These are phyloP conservation scores for Volutella citrinella DNA, from an alignment of 2,329 filamentous ascomycete genomes.

Conservation along the genomic window DNA sequence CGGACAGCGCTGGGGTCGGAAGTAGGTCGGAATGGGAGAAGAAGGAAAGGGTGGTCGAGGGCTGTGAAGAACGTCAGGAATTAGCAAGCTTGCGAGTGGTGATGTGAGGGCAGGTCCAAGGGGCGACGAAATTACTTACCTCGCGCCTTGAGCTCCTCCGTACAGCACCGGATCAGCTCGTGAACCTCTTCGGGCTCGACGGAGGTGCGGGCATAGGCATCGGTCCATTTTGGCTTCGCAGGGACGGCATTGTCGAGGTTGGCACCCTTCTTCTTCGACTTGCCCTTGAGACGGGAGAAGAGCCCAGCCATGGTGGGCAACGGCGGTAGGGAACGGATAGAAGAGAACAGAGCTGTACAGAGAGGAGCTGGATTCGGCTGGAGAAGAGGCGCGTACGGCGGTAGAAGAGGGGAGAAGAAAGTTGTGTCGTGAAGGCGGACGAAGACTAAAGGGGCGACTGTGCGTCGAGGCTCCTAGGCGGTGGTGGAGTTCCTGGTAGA, in stretches of 20 bases:
- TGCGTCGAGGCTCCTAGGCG: too few species aligned
- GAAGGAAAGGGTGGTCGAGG: slow-evolving; percentile 85
- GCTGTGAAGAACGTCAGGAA: slow-evolving; percentile 46
- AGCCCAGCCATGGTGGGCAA: slow-evolving; percentile 51
- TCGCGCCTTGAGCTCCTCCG: slow-evolving; percentile 88
- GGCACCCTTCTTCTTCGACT: slow-evolving; percentile 64
- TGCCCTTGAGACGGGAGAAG: slow-evolving; percentile 67
- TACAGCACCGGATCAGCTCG: slow-evolving; percentile 81
- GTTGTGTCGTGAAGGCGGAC: slow-evolving; percentile 3
- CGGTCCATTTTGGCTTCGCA: slow-evolving; percentile 76
- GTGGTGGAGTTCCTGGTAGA: too few species aligned
- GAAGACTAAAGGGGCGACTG: too few species aligned
- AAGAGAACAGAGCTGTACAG: slow-evolving; percentile 14
- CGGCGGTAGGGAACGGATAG: slow-evolving; percentile 11
- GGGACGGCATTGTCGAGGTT: slow-evolving; percentile 51
- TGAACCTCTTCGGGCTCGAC: slow-evolving; percentile 89
- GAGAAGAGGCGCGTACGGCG: too few species aligned
- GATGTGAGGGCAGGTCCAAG: too few species aligned
- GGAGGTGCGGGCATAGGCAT: slow-evolving; percentile 78
- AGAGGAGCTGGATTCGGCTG: too few species aligned
- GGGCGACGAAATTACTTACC: slow-evolving; percentile 55
- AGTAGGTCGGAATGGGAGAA: slow-evolving; percentile 90
- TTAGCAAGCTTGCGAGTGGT: slow-evolving; percentile 22
- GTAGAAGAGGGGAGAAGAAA: slow-evolving; percentile 3
- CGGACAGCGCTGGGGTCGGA: slow-evolving; percentile 90